phyloP scores from a whole-genome alignment of 139 green algal genomes.

The Klebsormidium nitens region DNA sequence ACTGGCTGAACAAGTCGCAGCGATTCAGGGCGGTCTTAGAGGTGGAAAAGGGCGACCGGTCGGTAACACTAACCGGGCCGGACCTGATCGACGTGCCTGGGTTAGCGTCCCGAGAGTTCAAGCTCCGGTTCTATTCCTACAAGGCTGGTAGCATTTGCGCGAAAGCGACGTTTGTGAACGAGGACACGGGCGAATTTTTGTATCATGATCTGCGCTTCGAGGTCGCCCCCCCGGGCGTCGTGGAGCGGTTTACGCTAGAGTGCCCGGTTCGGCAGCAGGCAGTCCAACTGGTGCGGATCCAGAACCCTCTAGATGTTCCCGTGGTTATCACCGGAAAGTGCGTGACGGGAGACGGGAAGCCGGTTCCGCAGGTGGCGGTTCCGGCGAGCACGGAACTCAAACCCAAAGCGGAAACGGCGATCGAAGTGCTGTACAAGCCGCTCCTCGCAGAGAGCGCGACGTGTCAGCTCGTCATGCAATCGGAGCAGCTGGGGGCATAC shows the following conservation, averaged over 20 bases:
- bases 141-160: slow-evolving; percentile 43
- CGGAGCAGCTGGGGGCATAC: slow-evolving; percentile 59
- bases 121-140: slow-evolving; percentile 55
- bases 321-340: no score
- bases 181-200: slow-evolving; percentile 61
- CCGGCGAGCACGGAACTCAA: slow-evolving; percentile 36
- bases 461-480: slow-evolving; percentile 52
- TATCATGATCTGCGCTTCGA: slow-evolving; percentile 65
- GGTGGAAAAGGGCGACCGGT: slow-evolving; percentile 37
- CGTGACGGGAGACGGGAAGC: no score
- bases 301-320: slow-evolving; percentile 59
- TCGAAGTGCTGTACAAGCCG: slow-evolving; percentile 60
- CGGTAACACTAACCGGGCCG: slow-evolving; percentile 49
- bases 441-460: slow-evolving; percentile 51
- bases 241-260: slow-evolving; percentile 52
- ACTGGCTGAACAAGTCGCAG: slow-evolving; percentile 71
- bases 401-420: slow-evolving; percentile 13
- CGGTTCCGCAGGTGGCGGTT: slow-evolving; percentile 26
- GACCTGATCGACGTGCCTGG: slow-evolving; percentile 62
- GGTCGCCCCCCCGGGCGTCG: slow-evolving; percentile 32
- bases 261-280: slow-evolving; percentile 57
- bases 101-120: slow-evolving; percentile 56
- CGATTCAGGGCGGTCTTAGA: slow-evolving; percentile 55
- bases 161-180: slow-evolving; percentile 69
- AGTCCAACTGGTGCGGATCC: slow-evolving; percentile 38